phyloP scores from a whole-genome alignment of 1,284 basidiomycete genomes.

The Moniliella sp. region DNA sequence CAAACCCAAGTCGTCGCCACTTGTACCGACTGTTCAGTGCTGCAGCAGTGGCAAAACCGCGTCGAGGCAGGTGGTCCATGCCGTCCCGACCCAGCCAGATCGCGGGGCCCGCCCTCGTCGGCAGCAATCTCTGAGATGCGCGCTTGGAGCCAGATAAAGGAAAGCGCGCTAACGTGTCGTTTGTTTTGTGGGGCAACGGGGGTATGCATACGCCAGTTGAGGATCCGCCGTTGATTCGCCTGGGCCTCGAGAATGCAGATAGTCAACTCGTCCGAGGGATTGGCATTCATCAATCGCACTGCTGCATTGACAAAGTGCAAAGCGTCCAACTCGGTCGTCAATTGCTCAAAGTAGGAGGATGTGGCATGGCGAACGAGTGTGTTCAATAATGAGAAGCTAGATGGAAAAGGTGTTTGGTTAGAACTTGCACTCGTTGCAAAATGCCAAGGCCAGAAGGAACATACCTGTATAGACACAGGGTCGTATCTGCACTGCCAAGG shows the following conservation, averaged over 20 bases:
- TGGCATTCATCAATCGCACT: constrained; percentile 47
- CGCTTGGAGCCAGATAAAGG: constrained; percentile 24
- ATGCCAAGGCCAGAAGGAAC: no score
- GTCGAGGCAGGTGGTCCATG: constrained; percentile 42
- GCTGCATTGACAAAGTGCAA: constrained; percentile 56
- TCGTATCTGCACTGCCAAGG: constrained; percentile 27
- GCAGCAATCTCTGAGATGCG: constrained; percentile 9
- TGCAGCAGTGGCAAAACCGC: constrained; percentile 6
- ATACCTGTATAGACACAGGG: constrained; percentile 16
- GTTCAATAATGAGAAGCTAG: constrained; percentile 56
- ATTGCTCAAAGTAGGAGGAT: constrained; percentile 54
- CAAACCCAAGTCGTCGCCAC: constrained; percentile 61
- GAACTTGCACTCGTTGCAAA: no score
- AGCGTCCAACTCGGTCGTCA: constrained; percentile 53
- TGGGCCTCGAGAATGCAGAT: constrained; percentile 78
- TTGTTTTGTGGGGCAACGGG: constrained; percentile 38
- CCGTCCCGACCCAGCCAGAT: constrained; percentile 46
- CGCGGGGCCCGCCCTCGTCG: no score
- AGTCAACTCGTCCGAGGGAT: constrained; percentile 61
- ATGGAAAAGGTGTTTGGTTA: no score
- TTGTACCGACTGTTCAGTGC: constrained; percentile 36
- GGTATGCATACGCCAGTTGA: constrained; percentile 56
- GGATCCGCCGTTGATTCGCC: constrained; percentile 59
- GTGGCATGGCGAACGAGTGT: constrained; percentile 57
- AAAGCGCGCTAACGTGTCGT: constrained; percentile 19